phyloP scores from a whole-genome alignment of 1,284 basidiomycete genomes.

The Grifola frondosa region DNA sequence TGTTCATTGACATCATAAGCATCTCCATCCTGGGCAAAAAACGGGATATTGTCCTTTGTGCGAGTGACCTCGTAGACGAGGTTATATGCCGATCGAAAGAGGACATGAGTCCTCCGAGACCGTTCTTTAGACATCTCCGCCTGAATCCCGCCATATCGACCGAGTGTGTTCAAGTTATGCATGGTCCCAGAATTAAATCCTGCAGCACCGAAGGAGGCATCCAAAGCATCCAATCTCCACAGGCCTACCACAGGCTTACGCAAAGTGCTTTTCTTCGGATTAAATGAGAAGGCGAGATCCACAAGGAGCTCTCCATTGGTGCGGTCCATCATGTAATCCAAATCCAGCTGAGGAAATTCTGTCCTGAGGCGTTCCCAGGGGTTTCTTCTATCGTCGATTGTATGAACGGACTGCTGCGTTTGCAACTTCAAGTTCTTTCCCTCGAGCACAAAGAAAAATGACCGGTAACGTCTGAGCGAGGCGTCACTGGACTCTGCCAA shows the following conservation, averaged over 20 bases:
- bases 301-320: not conserved
- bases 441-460: constrained; percentile 2
- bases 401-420: too few relatives aligned
- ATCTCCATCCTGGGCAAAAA: constrained; percentile 1
- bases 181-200: too few relatives aligned
- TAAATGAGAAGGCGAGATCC: not conserved
- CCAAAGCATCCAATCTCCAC: too few relatives aligned
- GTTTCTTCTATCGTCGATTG: too few relatives aligned
- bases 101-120: not conserved
- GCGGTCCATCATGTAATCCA: constrained; percentile 1
- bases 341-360: not conserved
- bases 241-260: too few relatives aligned
- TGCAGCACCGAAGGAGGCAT: too few relatives aligned
- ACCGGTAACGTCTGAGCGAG: not conserved
- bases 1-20: constrained; percentile 1
- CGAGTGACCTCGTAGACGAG: not conserved
- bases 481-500: too few relatives aligned
- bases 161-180: too few relatives aligned
- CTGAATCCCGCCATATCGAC: too few relatives aligned
- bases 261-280: not conserved
- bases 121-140: not conserved
- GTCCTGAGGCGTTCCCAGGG: not conserved
- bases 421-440: constrained; percentile 3
- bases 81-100: constrained; percentile 2
- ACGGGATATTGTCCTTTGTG: not conserved